phyloP scores from a whole-genome alignment of 2,329 filamentous ascomycete genomes.

The Penicillium sp. region DNA sequence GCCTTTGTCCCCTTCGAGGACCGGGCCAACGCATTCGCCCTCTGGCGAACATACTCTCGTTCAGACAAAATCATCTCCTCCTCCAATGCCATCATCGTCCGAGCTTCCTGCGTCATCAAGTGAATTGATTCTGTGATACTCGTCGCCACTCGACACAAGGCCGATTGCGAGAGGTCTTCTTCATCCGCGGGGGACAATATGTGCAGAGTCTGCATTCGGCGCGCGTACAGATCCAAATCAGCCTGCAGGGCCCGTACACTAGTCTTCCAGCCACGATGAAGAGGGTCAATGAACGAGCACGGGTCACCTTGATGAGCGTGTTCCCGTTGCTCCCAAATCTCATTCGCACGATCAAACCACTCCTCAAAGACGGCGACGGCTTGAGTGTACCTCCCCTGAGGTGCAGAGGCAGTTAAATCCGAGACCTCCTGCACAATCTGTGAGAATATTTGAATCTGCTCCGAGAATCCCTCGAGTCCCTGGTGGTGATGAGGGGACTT shows the following conservation, averaged over 20 bases:
- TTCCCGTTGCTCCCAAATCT: slow-evolving; percentile 19
- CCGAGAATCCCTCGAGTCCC: slow-evolving; percentile 26
- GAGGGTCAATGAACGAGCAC: slow-evolving; percentile 30
- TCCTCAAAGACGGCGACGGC: slow-evolving; percentile 30
- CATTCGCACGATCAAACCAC: slow-evolving; percentile 30
- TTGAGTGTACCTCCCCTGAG: slow-evolving; percentile 24
- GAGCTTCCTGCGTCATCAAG: slow-evolving; percentile 35
- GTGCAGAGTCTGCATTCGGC: slow-evolving; percentile 35
- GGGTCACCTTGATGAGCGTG: slow-evolving; percentile 6
- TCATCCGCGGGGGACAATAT: slow-evolving; percentile 26
- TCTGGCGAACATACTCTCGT: slow-evolving; percentile 26
- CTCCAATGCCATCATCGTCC: slow-evolving; percentile 32
- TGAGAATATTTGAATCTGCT: slow-evolving; percentile 37
- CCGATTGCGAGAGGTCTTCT: slow-evolving; percentile 24
- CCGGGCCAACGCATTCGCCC: slow-evolving; percentile 22
- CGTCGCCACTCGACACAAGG: slow-evolving; percentile 26
- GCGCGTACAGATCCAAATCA: slow-evolving; percentile 31
- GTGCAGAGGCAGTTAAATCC: slow-evolving; percentile 21
- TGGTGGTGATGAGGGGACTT: slow-evolving; percentile 5
- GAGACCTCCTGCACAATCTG: slow-evolving; percentile 35
- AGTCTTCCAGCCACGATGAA: slow-evolving; percentile 31
- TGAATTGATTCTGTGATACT: slow-evolving; percentile 26
- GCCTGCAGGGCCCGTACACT: slow-evolving; percentile 24
- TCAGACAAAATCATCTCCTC: slow-evolving; percentile 30
- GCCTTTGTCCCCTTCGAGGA: slow-evolving; percentile 7